Evolutionary conservation across 495 filamentous ascomycete species (phyloP), one percentile per base, ranked within the genome.

Genomic region (Penicillium canescens): DNA sequence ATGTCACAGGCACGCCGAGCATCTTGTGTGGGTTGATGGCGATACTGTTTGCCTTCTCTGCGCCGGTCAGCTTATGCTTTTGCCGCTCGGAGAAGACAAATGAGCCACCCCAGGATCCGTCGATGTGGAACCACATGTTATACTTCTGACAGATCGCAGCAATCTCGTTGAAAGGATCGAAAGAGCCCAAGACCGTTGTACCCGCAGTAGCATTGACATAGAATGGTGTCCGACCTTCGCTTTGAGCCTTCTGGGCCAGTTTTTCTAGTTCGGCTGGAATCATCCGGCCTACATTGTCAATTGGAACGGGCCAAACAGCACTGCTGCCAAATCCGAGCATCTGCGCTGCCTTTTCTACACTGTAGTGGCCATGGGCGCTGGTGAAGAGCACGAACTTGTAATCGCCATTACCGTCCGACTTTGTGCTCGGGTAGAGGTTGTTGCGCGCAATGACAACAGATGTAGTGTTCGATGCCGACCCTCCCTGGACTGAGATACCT

Each of bases 151-250:
- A 96, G 13, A 97, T 76, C 24, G 77, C 79, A 2, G 86, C 79
- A 55, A 97, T 87, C 11, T 77, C 80, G 18, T 77, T 65, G 56
- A 97, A 85, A 2, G 89, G 90, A 67, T 97, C 93, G 66, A 87
- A 98, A 12, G 89, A 91, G 16, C 93, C 94, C 52, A 92, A 71
- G 9, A 96, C 94, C 3, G 94, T 98, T 13, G 94, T 97, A 16
- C 93, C 93, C 4, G 94, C 93, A 1, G 93, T 96, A 4, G 93
- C 88, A 64, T 96, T 97, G 64, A 97, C 91, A 72, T 93, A 98
- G 60, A 98, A 90, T 0, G 94, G 93, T 6, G 88, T 92, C 49
- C 81, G 80, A 36, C 88, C 87, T 59, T 85, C 78, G 10, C 58
- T 55, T 50, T 82, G 78, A 18, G 87, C 82, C 52, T 77, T 74